Percentiles rank a stretch among this genome's conserved stretches.
Evolutionary conservation across 2,329 filamentous ascomycete genomes (phyloP).

Genomic region (Sclerotinia subarctica): DNA sequence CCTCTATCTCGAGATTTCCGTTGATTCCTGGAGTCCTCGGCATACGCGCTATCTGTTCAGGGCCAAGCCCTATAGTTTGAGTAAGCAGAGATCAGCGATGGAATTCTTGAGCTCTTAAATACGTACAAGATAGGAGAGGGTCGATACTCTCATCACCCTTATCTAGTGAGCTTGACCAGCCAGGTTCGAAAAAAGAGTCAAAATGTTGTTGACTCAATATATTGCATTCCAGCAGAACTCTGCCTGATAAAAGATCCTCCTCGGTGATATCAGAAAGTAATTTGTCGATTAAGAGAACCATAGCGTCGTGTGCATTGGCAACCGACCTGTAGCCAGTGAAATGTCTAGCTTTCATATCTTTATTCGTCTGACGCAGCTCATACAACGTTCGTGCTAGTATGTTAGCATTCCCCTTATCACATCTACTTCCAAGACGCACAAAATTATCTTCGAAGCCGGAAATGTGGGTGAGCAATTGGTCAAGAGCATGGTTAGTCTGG

Average conservation of each 20-base stretch:
- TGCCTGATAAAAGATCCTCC: conserved; percentile 50
- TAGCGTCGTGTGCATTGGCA: neutral
- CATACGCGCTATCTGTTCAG: conserved; percentile 29
- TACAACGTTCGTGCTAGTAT: conserved; percentile 67
- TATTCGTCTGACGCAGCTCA: conserved; percentile 48
- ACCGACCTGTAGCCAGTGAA: neutral
- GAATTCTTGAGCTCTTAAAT: neutral
- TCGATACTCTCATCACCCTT: neutral
- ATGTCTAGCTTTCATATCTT: conserved; percentile 33
- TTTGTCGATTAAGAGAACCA: neutral
- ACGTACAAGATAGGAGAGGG: conserved; percentile 28
- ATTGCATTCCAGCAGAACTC: conserved; percentile 50
- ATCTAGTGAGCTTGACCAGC: conserved; percentile 31
- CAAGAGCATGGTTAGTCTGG: conserved; percentile 87
- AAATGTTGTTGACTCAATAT: conserved; percentile 63
- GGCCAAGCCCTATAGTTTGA: conserved; percentile 28
- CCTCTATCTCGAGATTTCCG: conserved; percentile 33
- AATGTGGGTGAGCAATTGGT: conserved; percentile 63
- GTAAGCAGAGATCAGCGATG: conserved; percentile 7
- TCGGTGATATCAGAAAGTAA: conserved; percentile 19
- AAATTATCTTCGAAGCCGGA: conserved; percentile 57
- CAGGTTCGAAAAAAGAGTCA: conserved; percentile 55
- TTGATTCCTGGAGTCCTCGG: conserved; percentile 31
- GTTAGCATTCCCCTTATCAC: conserved; percentile 47
- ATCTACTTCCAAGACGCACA: conserved; percentile 50